Base-by-base conservation (phyloP, 805 yeast genomes). In the Ogataea dorogensis region DNA sequence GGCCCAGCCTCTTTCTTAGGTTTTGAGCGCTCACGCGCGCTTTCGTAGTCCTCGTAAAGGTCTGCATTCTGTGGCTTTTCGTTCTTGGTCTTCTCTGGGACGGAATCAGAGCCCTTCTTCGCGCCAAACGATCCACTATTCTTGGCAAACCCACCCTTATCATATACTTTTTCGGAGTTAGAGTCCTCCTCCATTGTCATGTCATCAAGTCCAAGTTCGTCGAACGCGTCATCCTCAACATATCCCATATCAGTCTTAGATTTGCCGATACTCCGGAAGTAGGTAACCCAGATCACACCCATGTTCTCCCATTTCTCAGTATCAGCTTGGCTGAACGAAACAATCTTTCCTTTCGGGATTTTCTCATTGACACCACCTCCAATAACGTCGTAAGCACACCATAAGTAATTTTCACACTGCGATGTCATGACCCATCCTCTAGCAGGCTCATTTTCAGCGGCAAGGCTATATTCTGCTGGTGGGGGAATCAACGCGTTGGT, bases 301-400 rank as follows among this genome's bases (percentile, higher is more conserved):
- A 68, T 59, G 36, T 62, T 67, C 19, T 64, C 57, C 51, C 66
- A 71, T 31, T 59, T 54, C 11, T 53, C 56, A 8, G 56, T 55
- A 21, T 56, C 54, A 3, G 42, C 31, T 2, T 55, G 41, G n/a
- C 52, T 49, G 36, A 59, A 68, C 26, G 63, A 61, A 18, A 77
- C 62, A 16, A 75, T 44, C 13, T 58, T 54, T n/a, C 85, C 84
- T 5, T 48, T 48, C 31, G 66, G 67, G 27, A 60, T 58, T 20
- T 63, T 65, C 20, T 59, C 62, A 24, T 59, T 65, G 9, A 54
- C 18, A 14, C 63, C 65, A 2, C 74, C 79, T 13, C 83, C 83
- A 42, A 77, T 63, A 14, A 61, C 52, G 41, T 76, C 75, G 51
- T 74, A 76, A 0, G 81, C 82, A 63, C 83, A 77, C 77, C 81